Evolutionary conservation across 1,284 basidiomycete genomes (phyloP), one percentile per base, ranked within the genome.

Genomic region (Sporisorium exsertum): DNA sequence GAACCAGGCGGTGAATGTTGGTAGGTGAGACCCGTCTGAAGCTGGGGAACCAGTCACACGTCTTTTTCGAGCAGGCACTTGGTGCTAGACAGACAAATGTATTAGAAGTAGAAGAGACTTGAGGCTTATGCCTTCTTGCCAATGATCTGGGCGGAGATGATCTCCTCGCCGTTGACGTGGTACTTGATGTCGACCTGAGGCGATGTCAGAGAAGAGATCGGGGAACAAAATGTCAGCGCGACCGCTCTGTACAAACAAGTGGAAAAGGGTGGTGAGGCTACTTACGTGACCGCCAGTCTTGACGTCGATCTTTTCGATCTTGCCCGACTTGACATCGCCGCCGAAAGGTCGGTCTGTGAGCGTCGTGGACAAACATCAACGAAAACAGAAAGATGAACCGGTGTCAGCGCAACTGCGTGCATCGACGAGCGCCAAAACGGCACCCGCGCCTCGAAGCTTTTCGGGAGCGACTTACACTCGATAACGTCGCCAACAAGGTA

Each of bases 271-370:
- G 5, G 29, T 5, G 5, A 32, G 7, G 27, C 13, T 43, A 81
- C 79, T 74, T 75, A 81, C 79, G 72, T 79, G 75, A 49, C 79
- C 78, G 60, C 79, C 79, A 32, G 76, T 80, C 76, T 80, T 78
- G 66, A 75, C 68, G 53, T 81, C 78, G 58, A 81, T 81, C 72
- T 81, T 81, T 24, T 81, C 79, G 68, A 81, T 81, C 75, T 78
- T 81, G 73, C 79, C 79, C 24, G 72, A 66, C 75, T 78, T 72
- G 75, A 80, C 66, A 5, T 81, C 79, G 46, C 79, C 79, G 64
- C 78, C 79, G 62, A 81, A 81, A 50, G 78, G 79, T 59, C 79
- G 77, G 79, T 80, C 79, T 80, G 54, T 8, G 24, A 51, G 33
- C 22, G 12, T 0, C 7, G 8, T 27, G 20, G n/a, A 18, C 42